A percentile compares a stretch with the other conserved stretches of the same genome.
Conservation (phyloP, 257 asterid genomes). For the Salvia hispanica region DNA sequence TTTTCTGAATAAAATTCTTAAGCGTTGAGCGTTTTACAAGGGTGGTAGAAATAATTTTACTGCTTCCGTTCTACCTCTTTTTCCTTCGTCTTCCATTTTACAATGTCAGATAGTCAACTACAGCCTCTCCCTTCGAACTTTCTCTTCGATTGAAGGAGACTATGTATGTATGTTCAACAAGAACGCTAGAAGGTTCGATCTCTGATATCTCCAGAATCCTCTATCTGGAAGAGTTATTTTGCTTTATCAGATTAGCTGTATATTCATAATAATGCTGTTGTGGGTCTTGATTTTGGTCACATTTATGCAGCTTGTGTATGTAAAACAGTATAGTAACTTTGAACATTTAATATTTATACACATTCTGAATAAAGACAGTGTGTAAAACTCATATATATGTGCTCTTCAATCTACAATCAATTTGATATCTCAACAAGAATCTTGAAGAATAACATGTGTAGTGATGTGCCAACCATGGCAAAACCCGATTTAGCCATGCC, state of each 20-base stretch:
- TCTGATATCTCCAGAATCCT: background rate
- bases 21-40: slow-evolving; percentile 37
- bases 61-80: background rate
- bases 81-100: background rate
- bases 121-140: background rate
- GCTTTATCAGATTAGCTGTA: background rate
- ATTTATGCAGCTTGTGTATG: background rate
- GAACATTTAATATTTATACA: background rate
- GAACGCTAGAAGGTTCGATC: background rate
- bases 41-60: slow-evolving; percentile 16
- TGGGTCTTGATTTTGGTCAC: background rate
- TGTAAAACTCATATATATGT: background rate
- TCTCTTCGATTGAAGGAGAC: background rate
- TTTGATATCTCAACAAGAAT: slow-evolving; percentile 13
- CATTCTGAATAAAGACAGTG: background rate
- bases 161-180: slow-evolving; percentile 10
- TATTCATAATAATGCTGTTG: too few species aligned
- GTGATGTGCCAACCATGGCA: slow-evolving; percentile 42
- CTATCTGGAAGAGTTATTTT: background rate
- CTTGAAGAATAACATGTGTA: slow-evolving; percentile 25
- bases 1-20: slow-evolving; percentile 53
- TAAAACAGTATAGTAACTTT: background rate
- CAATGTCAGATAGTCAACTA: background rate
- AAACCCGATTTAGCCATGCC: slow-evolving; percentile 29
- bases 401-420: slow-evolving; percentile 21